These are phyloP conservation scores for Odontarrhena argentea DNA, from an alignment of 345 rosid species.

Conservation along the genomic window DNA sequence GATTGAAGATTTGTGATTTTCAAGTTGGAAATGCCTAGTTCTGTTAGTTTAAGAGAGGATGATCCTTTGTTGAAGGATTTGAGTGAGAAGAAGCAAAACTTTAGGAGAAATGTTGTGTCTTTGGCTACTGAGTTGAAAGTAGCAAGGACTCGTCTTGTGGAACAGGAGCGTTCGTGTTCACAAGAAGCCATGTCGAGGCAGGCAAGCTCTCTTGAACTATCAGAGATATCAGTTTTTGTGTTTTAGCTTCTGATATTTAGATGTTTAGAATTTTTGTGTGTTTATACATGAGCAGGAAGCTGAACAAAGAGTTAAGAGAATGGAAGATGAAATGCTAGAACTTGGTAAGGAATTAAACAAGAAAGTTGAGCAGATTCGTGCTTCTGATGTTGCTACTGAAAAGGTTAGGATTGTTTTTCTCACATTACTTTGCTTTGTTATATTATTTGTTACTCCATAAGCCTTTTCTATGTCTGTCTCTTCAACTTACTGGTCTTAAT, in stretches of 20 bases:
- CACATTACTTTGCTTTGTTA: slow-evolving; percentile 3
- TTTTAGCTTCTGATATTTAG: slow-evolving; percentile 15
- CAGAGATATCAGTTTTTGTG: slow-evolving; percentile 14
- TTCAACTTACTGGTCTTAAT: background rate
- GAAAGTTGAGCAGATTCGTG: slow-evolving; percentile 61
- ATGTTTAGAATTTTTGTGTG: slow-evolving; percentile 41
- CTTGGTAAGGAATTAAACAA: slow-evolving; percentile 61
- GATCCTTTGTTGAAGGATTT: slow-evolving; percentile 88
- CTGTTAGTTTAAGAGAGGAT: slow-evolving; percentile 45
- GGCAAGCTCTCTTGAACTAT: slow-evolving; percentile 41
- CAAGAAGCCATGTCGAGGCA: slow-evolving; percentile 72
- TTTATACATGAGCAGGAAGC: slow-evolving; percentile 61
- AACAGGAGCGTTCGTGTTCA: slow-evolving; percentile 66
- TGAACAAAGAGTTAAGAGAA: slow-evolving; percentile 63
- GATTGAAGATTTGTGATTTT: slow-evolving; percentile 1
- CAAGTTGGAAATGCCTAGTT: slow-evolving; percentile 45
- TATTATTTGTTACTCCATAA: background rate
- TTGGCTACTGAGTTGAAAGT: slow-evolving; percentile 85
- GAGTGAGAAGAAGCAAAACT: slow-evolving; percentile 88
- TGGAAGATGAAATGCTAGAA: slow-evolving; percentile 61
- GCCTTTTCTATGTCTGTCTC: background rate
- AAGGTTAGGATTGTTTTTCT: slow-evolving; percentile 50
- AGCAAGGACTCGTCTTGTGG: slow-evolving; percentile 68
- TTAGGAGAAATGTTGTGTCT: slow-evolving; percentile 79
- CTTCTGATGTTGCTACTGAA: slow-evolving; percentile 66